phyloP scores from a whole-genome alignment of 2,329 filamentous ascomycete species.

The Sclerotinia nivalis region DNA sequence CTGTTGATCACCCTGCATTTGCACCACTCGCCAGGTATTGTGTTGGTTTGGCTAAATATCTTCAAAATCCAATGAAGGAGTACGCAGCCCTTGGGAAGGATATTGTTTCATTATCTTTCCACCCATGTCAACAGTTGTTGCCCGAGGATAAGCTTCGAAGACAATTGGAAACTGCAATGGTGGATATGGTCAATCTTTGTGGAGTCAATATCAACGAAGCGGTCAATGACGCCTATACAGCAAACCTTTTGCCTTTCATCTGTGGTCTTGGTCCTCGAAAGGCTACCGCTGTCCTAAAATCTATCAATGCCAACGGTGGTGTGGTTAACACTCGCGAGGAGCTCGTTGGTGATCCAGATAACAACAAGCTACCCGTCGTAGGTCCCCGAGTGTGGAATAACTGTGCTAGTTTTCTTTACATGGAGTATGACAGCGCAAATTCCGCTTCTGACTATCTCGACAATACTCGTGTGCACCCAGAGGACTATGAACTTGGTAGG shows the following conservation, averaged over 20 bases:
- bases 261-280: constrained; percentile 91
- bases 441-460: constrained; percentile 87
- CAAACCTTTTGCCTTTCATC: constrained; percentile 86
- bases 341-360: constrained; percentile 83
- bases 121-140: constrained; percentile 84
- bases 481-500: constrained; percentile 95
- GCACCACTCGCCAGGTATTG: constrained; percentile 83
- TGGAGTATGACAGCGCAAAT: constrained; percentile 82
- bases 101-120: constrained; percentile 82
- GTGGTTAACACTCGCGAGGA: constrained; percentile 81
- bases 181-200: constrained; percentile 96
- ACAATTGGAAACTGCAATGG: constrained; percentile 91
- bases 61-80: constrained; percentile 95
- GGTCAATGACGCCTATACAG: constrained; percentile 75
- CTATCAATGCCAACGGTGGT: constrained; percentile 88
- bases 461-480: constrained; percentile 94
- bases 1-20: constrained; percentile 77
- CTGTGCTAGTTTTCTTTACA: constrained; percentile 91
- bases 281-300: constrained; percentile 79
- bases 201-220: constrained; percentile 96
- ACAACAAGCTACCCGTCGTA: constrained; percentile 74
- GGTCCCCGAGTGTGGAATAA: constrained; percentile 94
- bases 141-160: constrained; percentile 84
- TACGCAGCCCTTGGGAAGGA: constrained; percentile 92
- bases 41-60: constrained; percentile 82